phyloP scores from a whole-genome alignment of 2,329 filamentous ascomycete species.

The Pseudogymnoascus sp. region DNA sequence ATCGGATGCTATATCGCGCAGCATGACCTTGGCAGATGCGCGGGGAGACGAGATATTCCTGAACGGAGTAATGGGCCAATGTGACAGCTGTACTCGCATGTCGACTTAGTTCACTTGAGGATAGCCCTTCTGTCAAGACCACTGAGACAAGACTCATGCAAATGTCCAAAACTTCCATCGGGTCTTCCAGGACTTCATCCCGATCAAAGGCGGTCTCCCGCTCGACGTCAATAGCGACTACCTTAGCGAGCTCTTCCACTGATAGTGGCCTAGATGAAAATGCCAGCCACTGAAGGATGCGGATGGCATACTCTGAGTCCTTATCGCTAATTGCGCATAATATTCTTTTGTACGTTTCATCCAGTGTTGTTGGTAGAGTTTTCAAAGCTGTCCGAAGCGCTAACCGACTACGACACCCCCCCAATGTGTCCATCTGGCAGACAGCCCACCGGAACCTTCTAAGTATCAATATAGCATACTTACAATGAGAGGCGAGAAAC shows the following conservation, averaged over 20 bases:
- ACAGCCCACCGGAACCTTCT: constrained; percentile 2
- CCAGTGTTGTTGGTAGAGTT: constrained; percentile 23
- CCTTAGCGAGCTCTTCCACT: constrained; percentile 11
- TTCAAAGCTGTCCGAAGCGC: constrained; percentile 22
- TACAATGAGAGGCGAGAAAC: constrained; percentile 9
- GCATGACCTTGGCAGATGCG: constrained; percentile 13
- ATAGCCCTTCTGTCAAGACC: not conserved
- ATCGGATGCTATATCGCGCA: constrained; percentile 10
- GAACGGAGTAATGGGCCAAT: constrained; percentile 28
- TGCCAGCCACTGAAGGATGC: constrained; percentile 19
- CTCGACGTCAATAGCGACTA: constrained; percentile 10
- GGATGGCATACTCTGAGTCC: constrained; percentile 9
- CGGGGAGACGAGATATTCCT: constrained; percentile 25
- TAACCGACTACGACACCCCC: constrained; percentile 14
- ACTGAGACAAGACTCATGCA: not conserved
- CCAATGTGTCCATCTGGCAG: not conserved
- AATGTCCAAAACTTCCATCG: not conserved
- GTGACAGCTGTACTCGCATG: constrained; percentile 14
- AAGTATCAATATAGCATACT: not conserved
- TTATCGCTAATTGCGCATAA: constrained; percentile 18
- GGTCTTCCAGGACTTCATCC: not conserved
- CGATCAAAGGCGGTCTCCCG: not conserved
- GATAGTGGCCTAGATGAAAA: constrained; percentile 1
- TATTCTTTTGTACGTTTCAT: constrained; percentile 27
- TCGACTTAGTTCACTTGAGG: not conserved